A percentile compares a stretch with the other conserved stretches of the same genome.
Evolutionary conservation across 1,284 basidiomycete species (phyloP).

Genomic region (Moesziomyces sp.): DNA sequence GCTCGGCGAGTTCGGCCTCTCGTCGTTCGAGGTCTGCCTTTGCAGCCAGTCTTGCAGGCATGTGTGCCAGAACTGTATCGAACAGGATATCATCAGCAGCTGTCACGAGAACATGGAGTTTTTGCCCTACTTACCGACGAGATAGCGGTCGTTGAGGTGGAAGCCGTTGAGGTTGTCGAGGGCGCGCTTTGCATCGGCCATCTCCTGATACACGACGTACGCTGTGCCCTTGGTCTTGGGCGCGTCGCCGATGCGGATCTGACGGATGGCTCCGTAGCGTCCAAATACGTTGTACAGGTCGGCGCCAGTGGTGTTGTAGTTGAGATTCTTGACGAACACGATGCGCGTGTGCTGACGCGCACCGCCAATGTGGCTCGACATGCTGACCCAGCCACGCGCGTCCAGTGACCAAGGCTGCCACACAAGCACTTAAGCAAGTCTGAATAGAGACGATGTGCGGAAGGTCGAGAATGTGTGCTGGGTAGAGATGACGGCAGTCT

Average conservation of each 20-base stretch:
- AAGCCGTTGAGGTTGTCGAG: constrained; percentile 97
- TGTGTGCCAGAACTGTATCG: constrained; percentile 90
- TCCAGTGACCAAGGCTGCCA: too few species aligned
- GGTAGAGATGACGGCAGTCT: too few species aligned
- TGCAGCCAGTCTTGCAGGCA: constrained; percentile 87
- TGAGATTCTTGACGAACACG: constrained; percentile 75
- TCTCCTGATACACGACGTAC: constrained; percentile 76
- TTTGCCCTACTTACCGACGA: constrained; percentile 72
- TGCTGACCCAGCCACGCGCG: neutral
- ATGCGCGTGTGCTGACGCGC: constrained; percentile 60
- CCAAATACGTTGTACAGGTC: constrained; percentile 98
- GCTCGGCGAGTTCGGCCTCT: constrained; percentile 86
- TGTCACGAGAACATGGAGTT: too few species aligned
- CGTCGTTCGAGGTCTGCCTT: constrained; percentile 91
- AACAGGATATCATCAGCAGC: constrained; percentile 2
- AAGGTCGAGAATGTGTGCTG: neutral
- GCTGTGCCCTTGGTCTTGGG: constrained; percentile 93
- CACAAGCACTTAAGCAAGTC: too few species aligned
- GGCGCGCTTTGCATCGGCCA: constrained; percentile 80
- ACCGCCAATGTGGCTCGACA: constrained; percentile 38
- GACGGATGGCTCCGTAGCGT: constrained; percentile 94
- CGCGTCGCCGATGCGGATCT: constrained; percentile 91
- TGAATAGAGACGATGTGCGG: too few species aligned
- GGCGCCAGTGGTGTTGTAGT: constrained; percentile 88
- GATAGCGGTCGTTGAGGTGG: constrained; percentile 96